phyloP scores from a whole-genome alignment of 2,329 filamentous ascomycete species.

The Cladosporium halotolerans region DNA sequence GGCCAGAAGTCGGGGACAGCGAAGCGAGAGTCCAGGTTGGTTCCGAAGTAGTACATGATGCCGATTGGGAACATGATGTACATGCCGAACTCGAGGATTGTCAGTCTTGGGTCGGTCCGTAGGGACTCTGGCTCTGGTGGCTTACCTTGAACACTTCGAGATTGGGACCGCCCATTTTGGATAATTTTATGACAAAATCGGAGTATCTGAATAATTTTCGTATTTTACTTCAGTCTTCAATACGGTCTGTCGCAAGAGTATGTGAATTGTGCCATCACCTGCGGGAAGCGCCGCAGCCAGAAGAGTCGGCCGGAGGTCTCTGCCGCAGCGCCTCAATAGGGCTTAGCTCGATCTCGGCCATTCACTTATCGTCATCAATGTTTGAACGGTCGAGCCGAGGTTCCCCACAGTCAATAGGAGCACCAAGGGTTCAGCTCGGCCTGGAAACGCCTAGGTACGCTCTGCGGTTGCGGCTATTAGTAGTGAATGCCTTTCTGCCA shows the following conservation, averaged over 20 bases:
- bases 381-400: neutral
- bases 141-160: slow-evolving; percentile 90
- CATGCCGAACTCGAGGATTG: slow-evolving; percentile 73
- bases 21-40: slow-evolving; percentile 92
- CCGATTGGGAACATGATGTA: slow-evolving; percentile 98
- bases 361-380: neutral
- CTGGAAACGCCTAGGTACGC: neutral
- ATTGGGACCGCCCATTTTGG: slow-evolving; percentile 71
- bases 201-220: no score
- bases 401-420: neutral
- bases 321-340: neutral
- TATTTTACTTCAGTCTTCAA: no score
- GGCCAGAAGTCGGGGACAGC: slow-evolving; percentile 91
- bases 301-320: neutral
- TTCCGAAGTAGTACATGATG: slow-evolving; percentile 99
- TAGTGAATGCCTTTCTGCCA: neutral
- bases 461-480: neutral
- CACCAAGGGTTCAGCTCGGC: neutral
- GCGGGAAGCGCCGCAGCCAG: neutral
- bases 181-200: neutral
- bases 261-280: neutral
- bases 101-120: neutral
- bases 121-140: neutral
- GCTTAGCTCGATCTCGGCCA: neutral
- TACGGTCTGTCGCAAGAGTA: neutral